Base-by-base conservation (phyloP, 1,284 basidiomycete genomes). In the Ustilago shanxiensis region DNA sequence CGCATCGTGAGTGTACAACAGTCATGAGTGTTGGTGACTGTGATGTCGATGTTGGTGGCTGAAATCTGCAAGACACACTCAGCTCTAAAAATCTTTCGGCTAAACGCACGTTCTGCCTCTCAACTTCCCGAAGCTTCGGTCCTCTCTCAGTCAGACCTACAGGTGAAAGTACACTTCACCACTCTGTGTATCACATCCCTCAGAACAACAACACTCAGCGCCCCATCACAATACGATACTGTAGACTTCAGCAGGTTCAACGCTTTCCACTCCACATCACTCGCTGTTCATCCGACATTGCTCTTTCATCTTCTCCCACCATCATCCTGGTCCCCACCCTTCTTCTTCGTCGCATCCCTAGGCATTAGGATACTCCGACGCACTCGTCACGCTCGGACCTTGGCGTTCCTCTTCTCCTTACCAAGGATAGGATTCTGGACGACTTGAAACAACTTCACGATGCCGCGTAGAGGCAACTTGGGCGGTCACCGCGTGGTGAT, bases 401-500 rank as follows among this genome's bases (percentile, higher is more conserved):
- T 5, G 11, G 9, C 31, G 29, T 10, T n/a, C 8, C n/a, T n/a
- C 29, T 31, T 7, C 20, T n/a, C 31, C 29, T n/a, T 53, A 13
- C 4, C 51, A 33, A 31, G 29, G 18, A 53, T 3, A 11, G 31
- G 10, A 20, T n/a, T 16, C 29, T 7, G 31, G 29, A 16, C 37
- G 20, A 18, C 37, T 29, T 20, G n/a, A 22, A 4, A 9, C n/a
- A 5, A 55, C 20, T 8, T 35, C 50, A 63, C 33, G n/a, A 77
- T 77, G 75, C 75, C 75, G 28, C 66, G 71, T n/a, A 65, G 75
- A 60, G 71, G 75, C 31, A 69, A 74, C 24, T 62, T 77, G 29
- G 75, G 75, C 50, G 75, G 80, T 41, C 78, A 80, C 65, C 82
- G 83, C 47, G 79, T 85, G 52, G 78, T 85, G 50, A 82, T 85